phyloP scores from a whole-genome alignment of 345 rosid genomes.

The Citropsis articulata region DNA sequence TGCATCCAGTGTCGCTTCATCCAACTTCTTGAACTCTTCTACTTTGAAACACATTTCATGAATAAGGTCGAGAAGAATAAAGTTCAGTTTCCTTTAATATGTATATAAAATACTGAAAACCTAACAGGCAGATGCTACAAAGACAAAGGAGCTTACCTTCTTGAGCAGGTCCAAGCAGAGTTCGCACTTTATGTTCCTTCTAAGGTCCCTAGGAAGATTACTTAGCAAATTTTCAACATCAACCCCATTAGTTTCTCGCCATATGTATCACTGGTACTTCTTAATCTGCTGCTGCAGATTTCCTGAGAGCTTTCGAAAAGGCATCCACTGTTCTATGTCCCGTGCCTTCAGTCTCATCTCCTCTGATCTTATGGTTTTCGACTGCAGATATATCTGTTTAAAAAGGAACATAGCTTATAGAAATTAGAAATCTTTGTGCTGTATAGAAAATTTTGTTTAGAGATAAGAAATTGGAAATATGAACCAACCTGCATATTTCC shows the following conservation, averaged over 20 bases:
- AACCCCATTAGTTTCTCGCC: background rate
- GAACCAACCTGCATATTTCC: constrained; percentile 14
- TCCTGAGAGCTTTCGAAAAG: background rate
- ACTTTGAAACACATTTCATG: background rate
- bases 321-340: constrained; percentile 4
- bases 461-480: background rate
- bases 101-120: background rate
- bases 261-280: background rate
- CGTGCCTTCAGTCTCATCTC: background rate
- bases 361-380: background rate
- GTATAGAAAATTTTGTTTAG: background rate
- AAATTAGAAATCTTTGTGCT: background rate
- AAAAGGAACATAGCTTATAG: background rate
- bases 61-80: background rate
- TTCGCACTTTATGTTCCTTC: background rate
- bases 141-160: background rate
- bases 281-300: background rate
- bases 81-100: background rate
- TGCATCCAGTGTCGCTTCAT: constrained; percentile 39
- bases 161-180: background rate
- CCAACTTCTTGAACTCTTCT: constrained; percentile 33
- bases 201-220: constrained; percentile 6
- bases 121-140: background rate
- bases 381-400: constrained; percentile 1
- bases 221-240: constrained; percentile 1